These are phyloP conservation scores for Gracilaria domingensis DNA, from an alignment of 23 red algal genomes.

Conservation along the genomic window DNA sequence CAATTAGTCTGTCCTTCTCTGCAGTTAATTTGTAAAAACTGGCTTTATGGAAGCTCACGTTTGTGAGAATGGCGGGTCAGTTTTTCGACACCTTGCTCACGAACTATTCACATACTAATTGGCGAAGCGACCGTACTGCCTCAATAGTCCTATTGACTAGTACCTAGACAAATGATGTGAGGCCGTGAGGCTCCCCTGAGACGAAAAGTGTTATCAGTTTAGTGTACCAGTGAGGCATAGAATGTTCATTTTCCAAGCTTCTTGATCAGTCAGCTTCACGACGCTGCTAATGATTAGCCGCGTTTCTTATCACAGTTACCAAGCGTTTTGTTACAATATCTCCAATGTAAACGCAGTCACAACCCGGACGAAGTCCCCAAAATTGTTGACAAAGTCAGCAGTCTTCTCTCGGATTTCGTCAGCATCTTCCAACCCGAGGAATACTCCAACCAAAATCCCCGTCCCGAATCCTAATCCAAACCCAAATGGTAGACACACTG, in stretches of 20 bases:
- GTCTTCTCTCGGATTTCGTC: slow-evolving; percentile 65
- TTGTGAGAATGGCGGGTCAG: too few species aligned
- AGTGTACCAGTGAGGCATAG: not conserved
- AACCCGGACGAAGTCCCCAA: slow-evolving; percentile 44
- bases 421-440: slow-evolving; percentile 55
- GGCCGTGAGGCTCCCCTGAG: not conserved
- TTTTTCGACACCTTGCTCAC: too few species aligned
- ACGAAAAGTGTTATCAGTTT: not conserved
- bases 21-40: too few species aligned
- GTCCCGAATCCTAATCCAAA: slow-evolving; percentile 53
- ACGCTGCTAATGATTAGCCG: not conserved
- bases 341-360: slow-evolving; percentile 64
- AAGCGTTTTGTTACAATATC: slow-evolving; percentile 29
- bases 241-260: slow-evolving; percentile 5
- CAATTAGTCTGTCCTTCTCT: too few species aligned
- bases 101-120: too few species aligned
- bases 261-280: not conserved
- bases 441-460: slow-evolving; percentile 46
- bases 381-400: slow-evolving; percentile 54
- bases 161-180: too few species aligned
- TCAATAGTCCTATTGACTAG: too few species aligned
- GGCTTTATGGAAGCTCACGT: too few species aligned
- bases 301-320: not conserved
- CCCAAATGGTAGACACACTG: slow-evolving; percentile 51
- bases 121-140: too few species aligned